Percentiles rank a stretch among this genome's conserved stretches.
Conservation (phyloP, 495 filamentous ascomycete species). For the Aspergillus nidulans region DNA sequence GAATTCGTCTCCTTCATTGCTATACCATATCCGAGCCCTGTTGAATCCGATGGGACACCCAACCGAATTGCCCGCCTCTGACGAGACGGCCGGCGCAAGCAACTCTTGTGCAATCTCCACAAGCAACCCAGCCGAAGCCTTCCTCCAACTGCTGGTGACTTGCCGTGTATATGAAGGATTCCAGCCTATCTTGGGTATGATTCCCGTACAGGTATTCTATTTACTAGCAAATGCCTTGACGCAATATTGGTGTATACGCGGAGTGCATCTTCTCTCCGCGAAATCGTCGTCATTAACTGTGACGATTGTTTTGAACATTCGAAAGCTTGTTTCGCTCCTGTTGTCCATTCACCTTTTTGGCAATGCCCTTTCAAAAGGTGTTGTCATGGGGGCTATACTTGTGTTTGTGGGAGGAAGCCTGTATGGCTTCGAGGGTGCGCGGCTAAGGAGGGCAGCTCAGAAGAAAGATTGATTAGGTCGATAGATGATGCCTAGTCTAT, state of each 20-base stretch:
- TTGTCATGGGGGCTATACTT: constrained; percentile 72
- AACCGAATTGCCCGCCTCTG: neutral
- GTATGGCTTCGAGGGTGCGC: constrained; percentile 72
- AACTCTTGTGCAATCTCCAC: neutral
- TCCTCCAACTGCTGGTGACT: constrained; percentile 1
- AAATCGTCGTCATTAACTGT: constrained; percentile 88
- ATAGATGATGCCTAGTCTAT: neutral
- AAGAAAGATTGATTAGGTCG: constrained; percentile 22
- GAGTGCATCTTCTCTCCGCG: constrained; percentile 85
- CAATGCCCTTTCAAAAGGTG: constrained; percentile 68
- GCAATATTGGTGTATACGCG: constrained; percentile 90
- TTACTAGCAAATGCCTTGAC: constrained; percentile 79
- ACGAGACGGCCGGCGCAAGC: neutral
- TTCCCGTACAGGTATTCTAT: constrained; percentile 70
- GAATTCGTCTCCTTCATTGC: constrained; percentile 41
- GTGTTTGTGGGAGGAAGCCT: constrained; percentile 86
- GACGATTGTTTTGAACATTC: constrained; percentile 90
- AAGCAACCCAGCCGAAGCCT: neutral
- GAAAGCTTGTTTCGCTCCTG: constrained; percentile 88
- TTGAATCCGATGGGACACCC: neutral
- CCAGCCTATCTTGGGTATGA: constrained; percentile 28
- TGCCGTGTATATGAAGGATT: constrained; percentile 12
- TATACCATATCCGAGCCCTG: constrained; percentile 16
- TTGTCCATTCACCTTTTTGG: constrained; percentile 92
- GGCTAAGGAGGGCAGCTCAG: constrained; percentile 24